These are phyloP conservation scores for Phyllostachys edulis DNA, from an alignment of 176 grass and related monocot species.

Conservation along the genomic window DNA sequence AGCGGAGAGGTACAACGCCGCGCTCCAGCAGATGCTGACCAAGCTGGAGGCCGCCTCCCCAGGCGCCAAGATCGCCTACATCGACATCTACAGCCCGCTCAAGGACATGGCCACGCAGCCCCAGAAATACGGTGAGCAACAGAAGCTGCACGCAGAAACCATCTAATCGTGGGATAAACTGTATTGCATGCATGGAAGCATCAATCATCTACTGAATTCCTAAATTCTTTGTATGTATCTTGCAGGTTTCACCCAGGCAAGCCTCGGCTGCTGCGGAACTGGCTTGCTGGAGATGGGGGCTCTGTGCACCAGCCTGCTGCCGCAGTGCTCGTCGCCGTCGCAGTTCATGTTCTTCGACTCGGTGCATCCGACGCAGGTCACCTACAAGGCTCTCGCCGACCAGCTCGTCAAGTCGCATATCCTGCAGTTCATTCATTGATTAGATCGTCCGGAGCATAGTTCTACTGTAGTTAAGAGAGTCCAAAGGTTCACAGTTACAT, in stretches of 20 bases:
- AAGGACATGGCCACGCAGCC: constrained; percentile 47
- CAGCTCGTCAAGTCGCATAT: constrained; percentile 34
- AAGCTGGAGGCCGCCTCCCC: constrained; percentile 16
- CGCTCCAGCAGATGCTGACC: constrained; percentile 28
- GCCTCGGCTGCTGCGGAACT: constrained; percentile 42
- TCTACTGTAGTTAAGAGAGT: not conserved
- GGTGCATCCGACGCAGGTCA: constrained; percentile 59
- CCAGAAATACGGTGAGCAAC: constrained; percentile 43
- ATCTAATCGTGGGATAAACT: too few relatives aligned
- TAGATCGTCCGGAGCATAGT: not conserved
- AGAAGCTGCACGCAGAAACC: not conserved
- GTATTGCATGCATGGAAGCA: too few relatives aligned
- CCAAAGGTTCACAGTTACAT: too few relatives aligned
- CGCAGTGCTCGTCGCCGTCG: constrained; percentile 40
- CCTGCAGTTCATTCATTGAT: constrained; percentile 18
- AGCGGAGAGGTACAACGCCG: constrained; percentile 36
- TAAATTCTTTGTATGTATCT: not conserved
- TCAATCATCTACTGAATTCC: not conserved
- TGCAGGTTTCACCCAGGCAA: constrained; percentile 47
- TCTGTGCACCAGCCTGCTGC: constrained; percentile 33
- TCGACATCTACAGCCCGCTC: constrained; percentile 50
- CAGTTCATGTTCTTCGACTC: constrained; percentile 61
- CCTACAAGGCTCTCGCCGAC: constrained; percentile 50
- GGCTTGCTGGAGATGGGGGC: constrained; percentile 44
- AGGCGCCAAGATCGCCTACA: constrained; percentile 28